A percentile compares a stretch with the other conserved stretches of the same genome.
These are phyloP conservation scores for Rostrohypoxylon terebratum DNA, from an alignment of 495 filamentous ascomycete genomes.

Conservation along the genomic window DNA sequence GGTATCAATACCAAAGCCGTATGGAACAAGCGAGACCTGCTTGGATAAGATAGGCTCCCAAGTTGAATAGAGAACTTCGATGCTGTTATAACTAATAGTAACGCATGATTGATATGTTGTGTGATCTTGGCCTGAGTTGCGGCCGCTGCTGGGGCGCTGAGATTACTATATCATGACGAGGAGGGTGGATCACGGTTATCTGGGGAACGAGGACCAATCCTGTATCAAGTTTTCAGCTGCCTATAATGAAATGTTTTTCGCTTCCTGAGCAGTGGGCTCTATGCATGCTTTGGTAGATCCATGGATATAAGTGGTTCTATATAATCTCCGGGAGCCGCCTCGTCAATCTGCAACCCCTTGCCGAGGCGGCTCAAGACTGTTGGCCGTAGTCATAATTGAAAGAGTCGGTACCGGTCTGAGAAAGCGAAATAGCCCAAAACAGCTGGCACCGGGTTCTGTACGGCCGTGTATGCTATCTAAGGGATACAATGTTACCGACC, in stretches of 20 bases:
- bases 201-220: background rate
- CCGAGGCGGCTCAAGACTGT: background rate
- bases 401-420: background rate
- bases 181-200: background rate
- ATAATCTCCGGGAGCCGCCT: conserved; percentile 4
- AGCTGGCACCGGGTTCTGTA: background rate
- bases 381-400: background rate
- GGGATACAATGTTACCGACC: conserved; percentile 29
- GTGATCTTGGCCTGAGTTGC: conserved; percentile 15
- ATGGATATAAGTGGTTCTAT: background rate
- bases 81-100: background rate
- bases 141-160: no score
- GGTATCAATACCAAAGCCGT: background rate
- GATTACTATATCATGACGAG: background rate
- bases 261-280: background rate
- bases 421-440: background rate
- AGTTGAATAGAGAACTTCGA: background rate
- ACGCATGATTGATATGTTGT: conserved; percentile 16
- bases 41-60: conserved; percentile 1
- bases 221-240: background rate
- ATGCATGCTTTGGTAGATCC: background rate
- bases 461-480: conserved; percentile 19
- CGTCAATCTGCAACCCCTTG: background rate
- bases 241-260: background rate
- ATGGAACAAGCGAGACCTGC: background rate